Percentiles rank a stretch among this genome's conserved stretches.
Conservation (phyloP, 2,329 filamentous ascomycete species). For the Fusarium fracticaudum region DNA sequence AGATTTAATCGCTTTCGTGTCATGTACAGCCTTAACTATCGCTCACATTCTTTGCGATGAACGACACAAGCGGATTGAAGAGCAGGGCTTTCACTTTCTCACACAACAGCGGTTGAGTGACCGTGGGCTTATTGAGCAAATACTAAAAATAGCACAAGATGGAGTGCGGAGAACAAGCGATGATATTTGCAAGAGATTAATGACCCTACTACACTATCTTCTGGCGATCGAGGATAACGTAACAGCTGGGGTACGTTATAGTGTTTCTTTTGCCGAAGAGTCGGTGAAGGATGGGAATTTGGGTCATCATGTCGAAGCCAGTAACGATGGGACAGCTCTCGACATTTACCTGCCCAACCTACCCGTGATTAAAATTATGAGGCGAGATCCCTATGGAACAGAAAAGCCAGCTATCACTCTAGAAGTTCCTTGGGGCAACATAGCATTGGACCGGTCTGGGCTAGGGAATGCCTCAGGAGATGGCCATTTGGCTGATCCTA, state of each 20-base stretch:
- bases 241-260: constrained; percentile 42
- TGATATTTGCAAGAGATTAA: constrained; percentile 51
- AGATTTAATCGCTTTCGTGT: constrained; percentile 61
- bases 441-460: background rate
- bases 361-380: constrained; percentile 50
- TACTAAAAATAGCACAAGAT: constrained; percentile 49
- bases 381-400: background rate
- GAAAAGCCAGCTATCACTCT: background rate
- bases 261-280: constrained; percentile 24
- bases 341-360: constrained; percentile 55
- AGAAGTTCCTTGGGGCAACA: background rate
- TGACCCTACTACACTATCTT: constrained; percentile 53
- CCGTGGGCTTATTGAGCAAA: constrained; percentile 52
- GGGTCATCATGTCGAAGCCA: constrained; percentile 16
- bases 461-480: background rate
- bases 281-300: constrained; percentile 34
- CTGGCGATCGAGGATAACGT: constrained; percentile 54
- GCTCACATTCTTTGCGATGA: constrained; percentile 54
- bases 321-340: constrained; percentile 34
- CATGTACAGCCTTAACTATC: constrained; percentile 59
- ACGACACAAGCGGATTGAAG: constrained; percentile 26
- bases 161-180: constrained; percentile 49
- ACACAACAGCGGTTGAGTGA: constrained; percentile 54
- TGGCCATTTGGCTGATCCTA: no score
- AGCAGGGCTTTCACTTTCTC: constrained; percentile 44